Base-by-base conservation (phyloP, 352 stramenopile species). In the Globisporangium barbulae region DNA sequence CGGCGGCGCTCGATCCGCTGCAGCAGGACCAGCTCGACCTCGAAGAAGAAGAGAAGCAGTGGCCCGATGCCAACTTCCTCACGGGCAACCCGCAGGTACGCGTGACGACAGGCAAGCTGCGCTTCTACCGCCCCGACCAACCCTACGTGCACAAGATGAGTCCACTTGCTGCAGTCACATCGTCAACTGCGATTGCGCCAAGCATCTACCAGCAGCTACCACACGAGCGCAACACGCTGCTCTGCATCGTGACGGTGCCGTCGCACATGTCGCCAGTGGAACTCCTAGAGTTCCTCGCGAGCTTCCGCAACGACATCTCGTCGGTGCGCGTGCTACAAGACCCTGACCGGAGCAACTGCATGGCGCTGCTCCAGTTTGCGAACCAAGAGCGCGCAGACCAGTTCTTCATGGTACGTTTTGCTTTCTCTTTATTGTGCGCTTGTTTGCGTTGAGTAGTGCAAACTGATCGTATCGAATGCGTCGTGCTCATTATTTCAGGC, bases 231-330 rank as follows among this genome's bases (percentile, higher is more conserved):
- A 94, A 81, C 64, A 85, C 81, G 35, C 68, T 96, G 50, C 70
- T 96, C 31, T 93, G 88, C 41, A 78, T 94, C 31, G 85, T 94
- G 53, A 93, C 84, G 5, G 82, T 96, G 41, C 88, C 88, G 28
- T 80, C 77, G 35, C 88, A 96, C 67, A 94, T 94, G 82, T 87
- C 85, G 21, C 84, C 85, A 0, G 79, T 96, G 10, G 88, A 94
- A 64, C 76, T 96, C 63, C 77, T 96, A 28, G 85, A 94, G 62
- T 94, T 96, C 55, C 74, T 91, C 57, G 74, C 83, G 21, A 72
- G 80, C 48, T 94, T 91, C 68, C 81, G 83, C 50, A 62, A 75
- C 25, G 76, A 93, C 56, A 91, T 94, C 28, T 71, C 79, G 50
- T 75, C 91, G 13, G 82, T 96, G 55, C 88, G 84, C 50, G 85